Percentiles rank a stretch among this genome's conserved stretches.
Conservation (phyloP, 371 early-diverging fungal species). For the Apophysomyces elegans region DNA sequence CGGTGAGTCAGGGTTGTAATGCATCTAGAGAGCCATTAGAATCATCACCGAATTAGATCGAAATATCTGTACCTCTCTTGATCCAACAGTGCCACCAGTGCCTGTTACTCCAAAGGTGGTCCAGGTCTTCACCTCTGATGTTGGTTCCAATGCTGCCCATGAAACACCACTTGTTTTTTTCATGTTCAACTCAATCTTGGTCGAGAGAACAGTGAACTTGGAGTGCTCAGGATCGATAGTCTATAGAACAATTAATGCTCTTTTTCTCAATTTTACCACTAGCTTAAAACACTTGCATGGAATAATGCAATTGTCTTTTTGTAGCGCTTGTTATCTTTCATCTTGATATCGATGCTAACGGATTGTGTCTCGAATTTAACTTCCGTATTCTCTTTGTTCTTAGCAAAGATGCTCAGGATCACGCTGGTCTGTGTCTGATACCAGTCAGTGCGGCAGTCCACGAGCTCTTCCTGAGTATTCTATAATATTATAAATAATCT, state of each 20-base stretch:
- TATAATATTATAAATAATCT: background rate
- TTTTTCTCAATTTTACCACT: background rate
- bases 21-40: conserved; percentile 21
- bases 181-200: conserved; percentile 88
- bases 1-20: conserved; percentile 38
- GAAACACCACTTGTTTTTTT: conserved; percentile 85
- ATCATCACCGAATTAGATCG: background rate
- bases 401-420: conserved; percentile 90
- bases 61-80: conserved; percentile 50
- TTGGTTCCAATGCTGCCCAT: conserved; percentile 87
- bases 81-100: conserved; percentile 63
- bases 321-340: conserved; percentile 67
- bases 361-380: conserved; percentile 59
- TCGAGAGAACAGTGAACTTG: conserved; percentile 74
- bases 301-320: conserved; percentile 64
- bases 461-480: conserved; percentile 54
- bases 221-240: conserved; percentile 72
- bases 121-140: conserved; percentile 67
- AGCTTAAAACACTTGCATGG: conserved; percentile 33
- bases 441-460: conserved; percentile 90
- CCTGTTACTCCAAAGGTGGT: conserved; percentile 87
- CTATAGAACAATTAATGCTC: conserved; percentile 26
- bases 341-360: conserved; percentile 50
- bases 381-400: conserved; percentile 75
- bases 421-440: conserved; percentile 89